Conservation (phyloP, 139 green algal genomes). For the Picochlorum sp. region DNA sequence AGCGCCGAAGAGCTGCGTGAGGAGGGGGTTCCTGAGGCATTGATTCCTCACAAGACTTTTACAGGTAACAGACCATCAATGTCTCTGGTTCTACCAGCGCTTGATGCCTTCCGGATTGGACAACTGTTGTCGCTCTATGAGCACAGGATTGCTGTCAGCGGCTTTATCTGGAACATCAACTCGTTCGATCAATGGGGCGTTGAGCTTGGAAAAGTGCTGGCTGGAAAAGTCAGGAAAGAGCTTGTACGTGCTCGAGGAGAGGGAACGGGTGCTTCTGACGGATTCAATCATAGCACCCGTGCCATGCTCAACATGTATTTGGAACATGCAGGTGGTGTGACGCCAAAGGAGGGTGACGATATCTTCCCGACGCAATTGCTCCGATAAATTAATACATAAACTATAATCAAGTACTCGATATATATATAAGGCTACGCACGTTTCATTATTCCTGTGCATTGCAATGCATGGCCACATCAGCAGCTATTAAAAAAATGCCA, state of each 20-base stretch:
- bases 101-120: slow-evolving; percentile 85
- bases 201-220: slow-evolving; percentile 91
- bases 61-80: slow-evolving; percentile 88
- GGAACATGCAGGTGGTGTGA: neutral
- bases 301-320: slow-evolving; percentile 85
- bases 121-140: slow-evolving; percentile 97
- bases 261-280: slow-evolving; percentile 15
- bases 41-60: slow-evolving; percentile 90
- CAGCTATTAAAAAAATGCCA: too few species aligned
- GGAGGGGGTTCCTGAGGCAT: slow-evolving; percentile 73
- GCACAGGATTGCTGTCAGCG: slow-evolving; percentile 87
- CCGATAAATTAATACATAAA: too few species aligned
- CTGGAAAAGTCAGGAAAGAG: slow-evolving; percentile 44
- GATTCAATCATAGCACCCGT: slow-evolving; percentile 86
- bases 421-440: too few species aligned
- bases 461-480: too few species aligned
- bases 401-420: too few species aligned
- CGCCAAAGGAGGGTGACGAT: too few species aligned
- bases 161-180: slow-evolving; percentile 99
- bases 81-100: slow-evolving; percentile 82
- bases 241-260: slow-evolving; percentile 9
- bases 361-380: neutral
- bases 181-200: slow-evolving; percentile 99
- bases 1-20: slow-evolving; percentile 64
- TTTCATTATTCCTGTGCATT: too few species aligned